Evolutionary conservation across 2,329 filamentous ascomycete species (phyloP).

Genomic region (Paramyrothecium roridum): DNA sequence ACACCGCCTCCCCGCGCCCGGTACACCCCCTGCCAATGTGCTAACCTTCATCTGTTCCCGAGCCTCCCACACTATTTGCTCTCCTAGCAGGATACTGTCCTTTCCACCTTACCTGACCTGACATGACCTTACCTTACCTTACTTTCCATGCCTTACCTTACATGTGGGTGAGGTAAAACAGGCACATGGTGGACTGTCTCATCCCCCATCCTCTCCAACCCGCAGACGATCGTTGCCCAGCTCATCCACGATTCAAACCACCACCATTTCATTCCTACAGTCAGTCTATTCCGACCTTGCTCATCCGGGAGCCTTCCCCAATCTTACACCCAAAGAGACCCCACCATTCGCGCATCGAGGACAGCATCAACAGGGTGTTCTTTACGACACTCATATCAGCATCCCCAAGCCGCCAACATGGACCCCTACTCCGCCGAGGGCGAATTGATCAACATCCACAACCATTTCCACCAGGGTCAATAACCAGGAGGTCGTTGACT

Average conservation of each 20-base stretch:
- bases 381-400: conserved; percentile 14
- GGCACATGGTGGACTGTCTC: neutral
- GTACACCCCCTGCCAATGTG: neutral
- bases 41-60: neutral
- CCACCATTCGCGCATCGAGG: conserved; percentile 24
- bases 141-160: no score
- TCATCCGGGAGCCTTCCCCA: neutral
- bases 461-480: conserved; percentile 74
- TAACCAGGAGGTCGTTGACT: conserved; percentile 83
- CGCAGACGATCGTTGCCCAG: neutral
- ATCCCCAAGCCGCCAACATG: conserved; percentile 42
- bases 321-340: conserved; percentile 10
- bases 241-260: neutral
- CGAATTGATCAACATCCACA: conserved; percentile 70
- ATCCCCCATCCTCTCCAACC: neutral
- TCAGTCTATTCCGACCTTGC: no score
- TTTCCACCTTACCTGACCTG: no score
- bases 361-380: conserved; percentile 25
- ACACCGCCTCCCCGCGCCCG: neutral
- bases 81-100: no score
- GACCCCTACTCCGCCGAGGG: conserved; percentile 69
- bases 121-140: no score
- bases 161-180: no score
- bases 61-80: neutral
- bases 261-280: no score